phyloP scores from a whole-genome alignment of 1,284 basidiomycete genomes.

The Ustilago esculenta region DNA sequence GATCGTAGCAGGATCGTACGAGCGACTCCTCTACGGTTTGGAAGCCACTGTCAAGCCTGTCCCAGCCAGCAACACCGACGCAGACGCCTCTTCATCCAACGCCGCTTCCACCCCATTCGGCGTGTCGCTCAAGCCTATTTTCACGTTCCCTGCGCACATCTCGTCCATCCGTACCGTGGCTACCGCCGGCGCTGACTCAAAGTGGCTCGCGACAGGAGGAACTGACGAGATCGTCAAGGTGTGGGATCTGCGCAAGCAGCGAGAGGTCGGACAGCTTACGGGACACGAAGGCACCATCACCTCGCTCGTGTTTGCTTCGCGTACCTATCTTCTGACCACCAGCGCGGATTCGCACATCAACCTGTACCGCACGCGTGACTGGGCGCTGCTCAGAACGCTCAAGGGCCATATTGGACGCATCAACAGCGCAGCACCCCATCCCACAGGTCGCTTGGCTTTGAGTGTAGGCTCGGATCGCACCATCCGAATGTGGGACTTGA shows the following conservation, averaged over 20 bases:
- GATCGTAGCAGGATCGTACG: constrained; percentile 89
- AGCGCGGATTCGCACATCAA: constrained; percentile 82
- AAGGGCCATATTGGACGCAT: constrained; percentile 93
- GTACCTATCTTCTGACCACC: constrained; percentile 86
- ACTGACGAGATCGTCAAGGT: constrained; percentile 95
- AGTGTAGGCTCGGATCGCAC: constrained; percentile 90
- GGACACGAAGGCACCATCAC: constrained; percentile 96
- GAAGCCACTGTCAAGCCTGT: constrained; percentile 73
- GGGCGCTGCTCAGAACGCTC: constrained; percentile 85
- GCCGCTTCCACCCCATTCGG: constrained; percentile 40
- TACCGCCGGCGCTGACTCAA: constrained; percentile 73
- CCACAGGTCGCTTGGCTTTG: constrained; percentile 87
- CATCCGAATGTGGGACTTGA: constrained; percentile 96
- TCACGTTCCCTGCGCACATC: constrained; percentile 95
- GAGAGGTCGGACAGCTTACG: constrained; percentile 90
- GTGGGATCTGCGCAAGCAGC: constrained; percentile 90
- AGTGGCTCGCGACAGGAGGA: constrained; percentile 94
- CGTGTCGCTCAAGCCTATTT: constrained; percentile 75
- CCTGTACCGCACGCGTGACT: constrained; percentile 90
- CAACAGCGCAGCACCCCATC: constrained; percentile 89
- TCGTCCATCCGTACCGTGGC: constrained; percentile 86
- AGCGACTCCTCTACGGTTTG: constrained; percentile 92
- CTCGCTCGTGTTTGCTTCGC: constrained; percentile 84
- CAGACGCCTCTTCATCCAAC: constrained; percentile 29
- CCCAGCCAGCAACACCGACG: constrained; percentile 47